These are phyloP conservation scores for Thalassiosira hispida DNA, from an alignment of 352 stramenopile genomes.

Conservation along the genomic window DNA sequence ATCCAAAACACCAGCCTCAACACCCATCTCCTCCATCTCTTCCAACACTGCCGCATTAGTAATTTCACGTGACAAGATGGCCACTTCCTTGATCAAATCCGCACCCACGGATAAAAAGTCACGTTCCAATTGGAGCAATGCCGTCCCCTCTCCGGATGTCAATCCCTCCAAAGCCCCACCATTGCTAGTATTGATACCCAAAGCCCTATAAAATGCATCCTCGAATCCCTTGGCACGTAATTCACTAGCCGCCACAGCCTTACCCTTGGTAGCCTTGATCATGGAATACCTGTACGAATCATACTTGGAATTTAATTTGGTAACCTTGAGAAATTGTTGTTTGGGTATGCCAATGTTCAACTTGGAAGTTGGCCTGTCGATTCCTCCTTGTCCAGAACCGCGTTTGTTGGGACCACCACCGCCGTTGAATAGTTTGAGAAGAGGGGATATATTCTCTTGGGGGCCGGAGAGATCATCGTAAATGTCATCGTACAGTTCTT, in stretches of 20 bases:
- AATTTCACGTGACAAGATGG: constrained; percentile 55
- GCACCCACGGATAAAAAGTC: constrained; percentile 68
- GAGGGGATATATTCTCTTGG: constrained; percentile 19
- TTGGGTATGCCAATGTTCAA: constrained; percentile 78
- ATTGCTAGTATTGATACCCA: constrained; percentile 21
- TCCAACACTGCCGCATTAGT: constrained; percentile 58
- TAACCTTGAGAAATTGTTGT: constrained; percentile 68
- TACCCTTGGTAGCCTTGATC: constrained; percentile 65
- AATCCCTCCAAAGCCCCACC: constrained; percentile 8
- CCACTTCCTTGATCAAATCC: constrained; percentile 47
- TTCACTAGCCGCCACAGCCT: constrained; percentile 61
- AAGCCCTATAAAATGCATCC: constrained; percentile 47
- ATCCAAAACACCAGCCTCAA: constrained; percentile 59
- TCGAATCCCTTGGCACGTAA: constrained; percentile 68
- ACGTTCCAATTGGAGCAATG: constrained; percentile 69
- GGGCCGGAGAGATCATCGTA: constrained; percentile 70
- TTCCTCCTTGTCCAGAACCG: not conserved
- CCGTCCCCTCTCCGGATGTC: constrained; percentile 30
- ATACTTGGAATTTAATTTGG: constrained; percentile 73
- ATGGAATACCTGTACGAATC: constrained; percentile 77
- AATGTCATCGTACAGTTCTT: constrained; percentile 75
- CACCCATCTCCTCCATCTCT: constrained; percentile 70
- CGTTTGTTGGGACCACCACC: constrained; percentile 5
- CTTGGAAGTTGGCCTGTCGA: constrained; percentile 39
- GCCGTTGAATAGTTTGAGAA: constrained; percentile 31